Percentiles rank a stretch among this genome's conserved stretches.
These are phyloP conservation scores for Tuber melanosporum DNA, from an alignment of 495 filamentous ascomycete species.

Conservation along the genomic window DNA sequence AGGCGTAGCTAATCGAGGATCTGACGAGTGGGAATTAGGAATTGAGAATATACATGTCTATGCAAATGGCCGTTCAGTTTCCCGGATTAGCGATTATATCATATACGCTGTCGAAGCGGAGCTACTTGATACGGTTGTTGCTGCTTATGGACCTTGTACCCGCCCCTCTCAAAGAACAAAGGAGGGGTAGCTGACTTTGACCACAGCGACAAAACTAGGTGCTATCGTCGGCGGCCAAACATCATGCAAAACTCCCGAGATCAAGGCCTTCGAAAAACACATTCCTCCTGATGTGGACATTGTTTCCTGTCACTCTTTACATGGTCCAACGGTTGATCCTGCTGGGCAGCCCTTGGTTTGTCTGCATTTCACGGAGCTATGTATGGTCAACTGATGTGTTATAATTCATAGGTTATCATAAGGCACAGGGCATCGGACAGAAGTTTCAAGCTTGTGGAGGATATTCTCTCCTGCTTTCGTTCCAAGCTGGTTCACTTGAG, in stretches of 20 bases:
- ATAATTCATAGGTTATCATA: slow-evolving; percentile 61
- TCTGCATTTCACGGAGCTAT: slow-evolving; percentile 4
- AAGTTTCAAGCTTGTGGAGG: slow-evolving; percentile 69
- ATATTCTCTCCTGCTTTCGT: slow-evolving; percentile 70
- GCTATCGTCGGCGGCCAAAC: slow-evolving; percentile 97
- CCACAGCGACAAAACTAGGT: slow-evolving; percentile 76
- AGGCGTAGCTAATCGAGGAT: not conserved
- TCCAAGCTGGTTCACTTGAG: slow-evolving; percentile 80
- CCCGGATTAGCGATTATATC: slow-evolving; percentile 89
- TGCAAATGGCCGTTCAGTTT: slow-evolving; percentile 89
- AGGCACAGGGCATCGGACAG: slow-evolving; percentile 77
- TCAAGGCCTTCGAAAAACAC: slow-evolving; percentile 83
- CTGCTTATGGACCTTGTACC: slow-evolving; percentile 85
- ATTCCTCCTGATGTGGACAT: slow-evolving; percentile 86
- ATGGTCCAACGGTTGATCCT: slow-evolving; percentile 84
- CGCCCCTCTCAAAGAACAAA: slow-evolving; percentile 3
- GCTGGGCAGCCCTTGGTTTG: slow-evolving; percentile 76
- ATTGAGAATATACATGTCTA: slow-evolving; percentile 62
- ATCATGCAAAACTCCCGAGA: slow-evolving; percentile 95
- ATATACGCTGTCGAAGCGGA: slow-evolving; percentile 97
- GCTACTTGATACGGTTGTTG: slow-evolving; percentile 75
- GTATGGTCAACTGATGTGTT: not conserved
- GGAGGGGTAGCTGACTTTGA: slow-evolving; percentile 6
- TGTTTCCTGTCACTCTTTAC: slow-evolving; percentile 92
- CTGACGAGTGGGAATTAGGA: slow-evolving; percentile 46